Percentiles rank a stretch among this genome's conserved stretches.
These are phyloP conservation scores for Trypanosoma rangeli DNA, from an alignment of 208 protist species.

Conservation along the genomic window DNA sequence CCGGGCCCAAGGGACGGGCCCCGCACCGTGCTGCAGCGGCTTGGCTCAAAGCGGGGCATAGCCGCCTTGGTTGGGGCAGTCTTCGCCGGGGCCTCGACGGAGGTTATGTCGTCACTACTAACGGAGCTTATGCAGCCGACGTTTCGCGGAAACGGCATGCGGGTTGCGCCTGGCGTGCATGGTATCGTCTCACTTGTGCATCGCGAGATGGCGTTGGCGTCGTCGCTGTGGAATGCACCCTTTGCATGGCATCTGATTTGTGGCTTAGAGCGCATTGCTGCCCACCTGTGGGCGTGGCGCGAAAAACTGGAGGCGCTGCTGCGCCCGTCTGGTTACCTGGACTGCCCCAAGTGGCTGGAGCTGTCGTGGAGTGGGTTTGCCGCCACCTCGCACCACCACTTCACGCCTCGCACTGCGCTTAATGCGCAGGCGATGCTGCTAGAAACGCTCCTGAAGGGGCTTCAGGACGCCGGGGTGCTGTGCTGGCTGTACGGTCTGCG, in stretches of 20 bases:
- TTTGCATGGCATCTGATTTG: constrained; percentile 15
- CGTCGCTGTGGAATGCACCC: constrained; percentile 6
- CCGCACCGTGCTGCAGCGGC: constrained; percentile 1
- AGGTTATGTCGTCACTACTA: constrained; percentile 11
- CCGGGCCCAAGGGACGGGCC: neutral
- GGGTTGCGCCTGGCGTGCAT: constrained; percentile 6
- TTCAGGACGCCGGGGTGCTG: constrained; percentile 40
- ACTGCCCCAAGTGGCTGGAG: constrained; percentile 31
- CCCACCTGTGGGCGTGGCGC: constrained; percentile 11
- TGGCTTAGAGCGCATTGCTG: constrained; percentile 16
- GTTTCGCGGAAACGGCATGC: constrained; percentile 7
- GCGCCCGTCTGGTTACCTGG: constrained; percentile 45
- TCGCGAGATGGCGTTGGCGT: constrained; percentile 9
- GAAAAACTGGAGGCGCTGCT: constrained; percentile 33
- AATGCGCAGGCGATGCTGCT: constrained; percentile 62
- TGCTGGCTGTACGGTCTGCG: constrained; percentile 56
- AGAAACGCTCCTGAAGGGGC: constrained; percentile 35
- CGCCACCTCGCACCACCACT: neutral
- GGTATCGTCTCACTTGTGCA: constrained; percentile 14
- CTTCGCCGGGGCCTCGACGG: constrained; percentile 11
- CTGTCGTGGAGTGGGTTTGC: constrained; percentile 26
- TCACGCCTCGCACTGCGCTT: constrained; percentile 32
- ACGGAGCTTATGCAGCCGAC: constrained; percentile 18
- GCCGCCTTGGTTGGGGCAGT: constrained; percentile 14
- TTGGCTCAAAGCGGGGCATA: constrained; percentile 14